These are phyloP conservation scores for Primulina eburnea DNA, from an alignment of 257 asterid genomes.

Conservation along the genomic window DNA sequence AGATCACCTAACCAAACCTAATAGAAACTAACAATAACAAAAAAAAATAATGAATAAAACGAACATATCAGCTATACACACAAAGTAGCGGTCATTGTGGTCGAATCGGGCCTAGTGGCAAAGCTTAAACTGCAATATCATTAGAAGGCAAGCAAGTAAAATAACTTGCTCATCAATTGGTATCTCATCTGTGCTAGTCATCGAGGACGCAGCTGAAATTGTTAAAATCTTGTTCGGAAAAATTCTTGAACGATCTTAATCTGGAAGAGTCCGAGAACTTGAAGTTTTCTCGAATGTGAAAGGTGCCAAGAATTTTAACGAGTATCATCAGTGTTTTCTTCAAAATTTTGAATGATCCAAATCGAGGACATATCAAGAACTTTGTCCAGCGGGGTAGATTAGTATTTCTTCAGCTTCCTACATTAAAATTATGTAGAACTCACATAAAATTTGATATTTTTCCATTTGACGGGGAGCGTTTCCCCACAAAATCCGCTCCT, in stretches of 20 bases:
- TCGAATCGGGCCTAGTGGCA: background rate
- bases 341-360: background rate
- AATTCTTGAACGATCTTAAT: background rate
- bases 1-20: background rate
- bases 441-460: background rate
- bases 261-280: background rate
- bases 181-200: background rate
- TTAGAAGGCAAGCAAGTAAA: background rate
- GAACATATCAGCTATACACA: background rate
- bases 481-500: background rate
- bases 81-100: background rate
- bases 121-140: background rate
- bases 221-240: conserved; percentile 24
- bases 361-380: background rate
- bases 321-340: background rate
- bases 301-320: background rate
- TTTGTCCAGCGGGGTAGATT: background rate
- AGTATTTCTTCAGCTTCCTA: background rate
- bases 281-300: background rate
- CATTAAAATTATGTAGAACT: background rate
- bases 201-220: conserved; percentile 16
- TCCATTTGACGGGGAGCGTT: background rate
- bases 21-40: background rate
- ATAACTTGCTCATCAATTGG: background rate
- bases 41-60: background rate